Conservation (phyloP, 805 yeast species). For the Nakazawaea pomicola region DNA sequence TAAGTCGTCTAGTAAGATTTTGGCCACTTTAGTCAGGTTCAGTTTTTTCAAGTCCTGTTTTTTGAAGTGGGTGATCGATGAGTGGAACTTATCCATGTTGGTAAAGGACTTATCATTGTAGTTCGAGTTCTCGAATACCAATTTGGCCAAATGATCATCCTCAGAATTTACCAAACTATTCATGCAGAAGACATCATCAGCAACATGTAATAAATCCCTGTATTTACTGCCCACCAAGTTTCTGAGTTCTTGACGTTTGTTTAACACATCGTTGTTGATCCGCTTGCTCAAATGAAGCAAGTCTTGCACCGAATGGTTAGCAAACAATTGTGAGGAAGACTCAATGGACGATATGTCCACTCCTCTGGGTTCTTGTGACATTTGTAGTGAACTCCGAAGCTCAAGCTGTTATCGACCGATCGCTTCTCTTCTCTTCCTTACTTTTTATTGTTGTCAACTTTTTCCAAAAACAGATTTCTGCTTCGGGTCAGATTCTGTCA, state of each 20-base stretch:
- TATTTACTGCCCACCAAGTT: constrained; percentile 29
- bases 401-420: no score
- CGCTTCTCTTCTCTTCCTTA: no score
- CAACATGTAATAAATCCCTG: constrained; percentile 29
- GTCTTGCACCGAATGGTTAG: constrained; percentile 24
- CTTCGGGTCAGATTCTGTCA: not conserved
- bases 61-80: constrained; percentile 4
- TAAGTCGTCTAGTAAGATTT: constrained; percentile 23
- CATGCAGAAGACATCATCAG: constrained; percentile 32
- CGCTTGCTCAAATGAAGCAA: constrained; percentile 19
- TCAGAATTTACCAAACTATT: constrained; percentile 21
- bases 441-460: no score
- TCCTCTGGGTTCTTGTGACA: not conserved
- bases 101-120: constrained; percentile 18
- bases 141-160: constrained; percentile 21
- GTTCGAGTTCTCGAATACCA: constrained; percentile 24
- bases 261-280: constrained; percentile 18
- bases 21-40: constrained; percentile 18
- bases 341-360: constrained; percentile 1
- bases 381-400: no score
- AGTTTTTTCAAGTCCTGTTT: constrained; percentile 12
- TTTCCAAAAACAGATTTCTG: not conserved
- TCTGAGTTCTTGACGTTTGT: constrained; percentile 22
- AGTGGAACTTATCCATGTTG: constrained; percentile 19
- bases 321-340: constrained; percentile 21